Evolutionary conservation across 116 monocot species (phyloP).

Genomic region (Cymodocea nodosa): DNA sequence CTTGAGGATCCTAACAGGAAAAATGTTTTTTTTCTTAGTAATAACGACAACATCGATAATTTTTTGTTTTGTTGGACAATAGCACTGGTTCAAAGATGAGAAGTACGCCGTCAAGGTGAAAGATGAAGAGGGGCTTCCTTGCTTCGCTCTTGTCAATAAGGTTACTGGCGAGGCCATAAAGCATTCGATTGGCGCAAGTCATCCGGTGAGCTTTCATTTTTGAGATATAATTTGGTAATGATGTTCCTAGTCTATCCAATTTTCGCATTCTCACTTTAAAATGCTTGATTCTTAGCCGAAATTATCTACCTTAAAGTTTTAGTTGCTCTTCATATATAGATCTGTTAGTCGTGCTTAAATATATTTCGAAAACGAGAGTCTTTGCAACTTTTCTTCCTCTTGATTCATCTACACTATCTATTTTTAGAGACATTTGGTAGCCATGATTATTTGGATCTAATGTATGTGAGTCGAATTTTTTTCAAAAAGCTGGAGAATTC

Average conservation of each 20-base stretch:
- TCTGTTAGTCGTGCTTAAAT: too few species aligned
- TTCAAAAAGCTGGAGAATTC: too few species aligned
- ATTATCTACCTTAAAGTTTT: too few species aligned
- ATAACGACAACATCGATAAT: too few species aligned
- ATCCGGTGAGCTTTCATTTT: constrained; percentile 25
- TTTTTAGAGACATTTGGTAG: too few species aligned
- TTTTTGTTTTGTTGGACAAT: background rate
- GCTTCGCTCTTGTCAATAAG: constrained; percentile 52
- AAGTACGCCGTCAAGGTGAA: constrained; percentile 28
- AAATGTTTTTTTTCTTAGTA: background rate
- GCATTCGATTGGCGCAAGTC: constrained; percentile 31
- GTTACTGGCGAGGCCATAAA: constrained; percentile 42
- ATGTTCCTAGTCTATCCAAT: background rate
- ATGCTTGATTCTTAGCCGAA: too few species aligned
- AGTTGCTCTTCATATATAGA: too few species aligned
- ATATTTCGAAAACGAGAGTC: too few species aligned
- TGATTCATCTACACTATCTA: too few species aligned
- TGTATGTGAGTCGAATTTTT: too few species aligned
- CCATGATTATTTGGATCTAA: too few species aligned
- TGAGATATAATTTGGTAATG: background rate
- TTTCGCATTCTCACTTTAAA: background rate
- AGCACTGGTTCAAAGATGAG: constrained; percentile 60
- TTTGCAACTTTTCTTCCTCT: too few species aligned
- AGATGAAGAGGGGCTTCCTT: constrained; percentile 34
- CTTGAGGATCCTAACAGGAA: background rate